Conservation (phyloP, 2,329 filamentous ascomycete species). For the Leptoxyphium fumago region DNA sequence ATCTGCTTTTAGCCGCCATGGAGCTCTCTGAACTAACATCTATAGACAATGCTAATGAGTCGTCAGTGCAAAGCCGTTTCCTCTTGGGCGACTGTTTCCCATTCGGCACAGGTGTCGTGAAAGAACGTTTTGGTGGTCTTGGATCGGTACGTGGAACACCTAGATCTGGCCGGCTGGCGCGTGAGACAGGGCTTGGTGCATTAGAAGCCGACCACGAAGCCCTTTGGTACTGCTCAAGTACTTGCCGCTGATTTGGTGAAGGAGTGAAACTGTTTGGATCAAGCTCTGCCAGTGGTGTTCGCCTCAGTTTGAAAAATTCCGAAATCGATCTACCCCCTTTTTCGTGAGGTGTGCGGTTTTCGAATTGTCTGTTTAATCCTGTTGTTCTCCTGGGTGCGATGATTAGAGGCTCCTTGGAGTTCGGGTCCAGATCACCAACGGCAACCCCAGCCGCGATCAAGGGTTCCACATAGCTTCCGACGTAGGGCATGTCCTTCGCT, state of each 20-base stretch:
- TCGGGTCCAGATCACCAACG: slow-evolving; percentile 70
- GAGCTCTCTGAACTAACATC: slow-evolving; percentile 8
- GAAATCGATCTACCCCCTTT: slow-evolving; percentile 49
- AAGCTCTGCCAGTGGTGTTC: slow-evolving; percentile 50
- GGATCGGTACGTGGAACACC: slow-evolving; percentile 25
- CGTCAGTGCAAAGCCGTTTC: slow-evolving; percentile 31
- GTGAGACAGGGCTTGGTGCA: slow-evolving; percentile 21
- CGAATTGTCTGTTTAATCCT: slow-evolving; percentile 3
- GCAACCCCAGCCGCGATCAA: slow-evolving; percentile 61
- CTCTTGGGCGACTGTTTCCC: slow-evolving; percentile 23
- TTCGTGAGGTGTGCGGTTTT: slow-evolving; percentile 29
- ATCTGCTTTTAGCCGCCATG: slow-evolving; percentile 27
- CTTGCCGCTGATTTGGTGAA: slow-evolving; percentile 47
- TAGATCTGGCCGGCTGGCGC: slow-evolving; percentile 12
- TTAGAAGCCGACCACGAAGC: slow-evolving; percentile 41
- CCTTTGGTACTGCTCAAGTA: slow-evolving; percentile 39
- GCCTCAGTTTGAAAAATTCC: slow-evolving; percentile 49
- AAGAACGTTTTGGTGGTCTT: slow-evolving; percentile 25
- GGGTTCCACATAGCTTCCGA: slow-evolving; percentile 45
- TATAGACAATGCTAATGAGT: slow-evolving; percentile 15
- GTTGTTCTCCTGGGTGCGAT: slow-evolving; percentile 18
- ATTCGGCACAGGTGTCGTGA: slow-evolving; percentile 19
- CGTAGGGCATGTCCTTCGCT: slow-evolving; percentile 60
- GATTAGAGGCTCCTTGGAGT: slow-evolving; percentile 56
- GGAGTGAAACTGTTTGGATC: slow-evolving; percentile 53